Conservation (phyloP, 805 yeast species). For the Hanseniaspora osmophila region DNA sequence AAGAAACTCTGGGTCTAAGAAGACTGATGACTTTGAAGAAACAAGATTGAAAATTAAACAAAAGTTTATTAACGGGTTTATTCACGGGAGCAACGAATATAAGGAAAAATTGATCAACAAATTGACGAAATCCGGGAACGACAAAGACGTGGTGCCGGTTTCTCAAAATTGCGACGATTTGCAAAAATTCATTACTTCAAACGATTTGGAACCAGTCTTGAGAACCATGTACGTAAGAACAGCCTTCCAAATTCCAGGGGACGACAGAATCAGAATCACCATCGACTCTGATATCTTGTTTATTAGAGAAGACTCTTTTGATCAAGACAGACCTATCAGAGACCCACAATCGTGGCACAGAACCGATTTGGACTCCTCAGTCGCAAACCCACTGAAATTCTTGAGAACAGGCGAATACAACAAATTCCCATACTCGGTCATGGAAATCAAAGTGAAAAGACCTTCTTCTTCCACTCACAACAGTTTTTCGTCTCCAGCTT, state of each 20-base stretch:
- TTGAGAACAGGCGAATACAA: slow-evolving; percentile 76
- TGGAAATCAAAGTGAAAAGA: slow-evolving; percentile 68
- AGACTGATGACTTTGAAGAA: slow-evolving; percentile 39
- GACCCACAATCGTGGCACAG: slow-evolving; percentile 87
- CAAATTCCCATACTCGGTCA: slow-evolving; percentile 73
- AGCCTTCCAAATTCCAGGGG: slow-evolving; percentile 97
- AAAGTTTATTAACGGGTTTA: slow-evolving; percentile 64
- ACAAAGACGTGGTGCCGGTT: slow-evolving; percentile 36
- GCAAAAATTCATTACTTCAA: slow-evolving; percentile 46
- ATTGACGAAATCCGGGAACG: slow-evolving; percentile 47
- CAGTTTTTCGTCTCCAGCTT: slow-evolving; percentile 20
- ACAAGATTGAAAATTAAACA: slow-evolving; percentile 61
- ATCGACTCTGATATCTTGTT: slow-evolving; percentile 81
- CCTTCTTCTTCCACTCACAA: slow-evolving; percentile 21
- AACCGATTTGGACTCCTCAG: slow-evolving; percentile 69
- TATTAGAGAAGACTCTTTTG: slow-evolving; percentile 84
- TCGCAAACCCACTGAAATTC: slow-evolving; percentile 52
- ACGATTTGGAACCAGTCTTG: slow-evolving; percentile 68
- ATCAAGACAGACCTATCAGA: slow-evolving; percentile 73
- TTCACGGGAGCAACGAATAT: slow-evolving; percentile 33
- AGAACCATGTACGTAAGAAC: slow-evolving; percentile 82
- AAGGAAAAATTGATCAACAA: slow-evolving; percentile 43
- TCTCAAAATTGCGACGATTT: slow-evolving; percentile 43
- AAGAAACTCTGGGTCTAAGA: neutral
- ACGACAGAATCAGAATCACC: slow-evolving; percentile 77